Evolutionary conservation across 202 grass and related monocot genomes (phyloP), one percentile per base, ranked within the genome.

Genomic region (Musa balbisiana): DNA sequence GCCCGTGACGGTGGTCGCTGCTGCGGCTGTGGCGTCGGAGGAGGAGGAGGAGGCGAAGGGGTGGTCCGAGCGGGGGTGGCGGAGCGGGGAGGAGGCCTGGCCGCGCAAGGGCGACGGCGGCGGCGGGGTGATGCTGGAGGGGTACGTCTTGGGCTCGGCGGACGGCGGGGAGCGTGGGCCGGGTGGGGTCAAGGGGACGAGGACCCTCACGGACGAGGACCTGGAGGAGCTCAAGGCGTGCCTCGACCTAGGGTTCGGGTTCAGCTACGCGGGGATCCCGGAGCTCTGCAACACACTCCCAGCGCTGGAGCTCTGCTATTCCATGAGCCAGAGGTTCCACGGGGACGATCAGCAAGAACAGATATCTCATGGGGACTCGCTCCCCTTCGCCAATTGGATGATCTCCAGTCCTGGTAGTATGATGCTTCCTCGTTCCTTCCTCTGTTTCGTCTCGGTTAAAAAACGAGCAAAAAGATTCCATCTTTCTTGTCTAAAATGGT

Each of bases 241-340:
- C 33, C 33, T 43, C 33, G 33, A 43, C 33, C 33, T 43, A 43
- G 33, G 33, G 33, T 43, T 43, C 33, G 33, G 33, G 33, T 43
- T 43, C 33, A 43, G 5, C 33, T 43, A 43, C 33, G 33, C 6
- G 33, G 33, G 33, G 5, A 77, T 77, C 75, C 75, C 58, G 19
- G 75, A 77, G 62, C 59, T 77, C 3, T 25, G 59, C 59, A 53
- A 17, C 60, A 65, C 75, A 11, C 75, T 77, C 20, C 58, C 75
- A 20, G 75, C 75, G 43, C 75, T 77, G 20, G 60, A 77, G 43
- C 75, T 77, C 59, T 77, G 75, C 60, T 77, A 77, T 33, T 77
- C 75, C 60, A 75, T 75, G 73, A 62, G 54, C 26, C 53, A 75
- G 25, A 56, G 21, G 73, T 75, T 43, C 55, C 63, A 65, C 63